A percentile compares a stretch with the other conserved stretches of the same genome.
Evolutionary conservation across 2,329 filamentous ascomycete species (phyloP).

Genomic region (Penicillium sumatraense): DNA sequence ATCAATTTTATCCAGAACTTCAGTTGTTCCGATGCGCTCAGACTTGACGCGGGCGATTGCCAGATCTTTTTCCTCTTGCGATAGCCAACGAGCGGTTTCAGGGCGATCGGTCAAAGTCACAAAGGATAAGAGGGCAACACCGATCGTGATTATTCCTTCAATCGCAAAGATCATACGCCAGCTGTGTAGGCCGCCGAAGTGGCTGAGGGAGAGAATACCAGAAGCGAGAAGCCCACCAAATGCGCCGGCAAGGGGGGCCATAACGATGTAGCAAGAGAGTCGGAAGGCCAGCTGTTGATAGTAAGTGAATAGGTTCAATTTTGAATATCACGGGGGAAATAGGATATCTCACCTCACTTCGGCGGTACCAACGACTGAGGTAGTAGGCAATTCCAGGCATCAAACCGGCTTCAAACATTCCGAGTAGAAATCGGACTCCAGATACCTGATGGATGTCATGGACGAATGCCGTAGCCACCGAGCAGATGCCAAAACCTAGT

Average conservation of each 20-base stretch:
- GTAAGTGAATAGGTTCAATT: not conserved
- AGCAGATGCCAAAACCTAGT: slow-evolving; percentile 66
- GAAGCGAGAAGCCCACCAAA: slow-evolving; percentile 71
- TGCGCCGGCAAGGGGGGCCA: slow-evolving; percentile 71
- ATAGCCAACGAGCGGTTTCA: slow-evolving; percentile 69
- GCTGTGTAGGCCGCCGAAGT: slow-evolving; percentile 59
- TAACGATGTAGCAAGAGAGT: slow-evolving; percentile 70
- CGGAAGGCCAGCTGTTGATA: slow-evolving; percentile 60
- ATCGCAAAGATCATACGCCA: slow-evolving; percentile 76
- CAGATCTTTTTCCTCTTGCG: slow-evolving; percentile 67
- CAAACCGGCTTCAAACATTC: slow-evolving; percentile 74
- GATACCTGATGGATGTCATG: slow-evolving; percentile 56
- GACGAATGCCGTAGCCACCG: slow-evolving; percentile 69
- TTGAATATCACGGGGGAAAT: not conserved
- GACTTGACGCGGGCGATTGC: slow-evolving; percentile 71
- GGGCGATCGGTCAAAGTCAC: slow-evolving; percentile 71
- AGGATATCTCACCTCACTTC: slow-evolving; percentile 55
- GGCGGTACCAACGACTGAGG: slow-evolving; percentile 72
- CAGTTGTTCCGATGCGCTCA: slow-evolving; percentile 66
- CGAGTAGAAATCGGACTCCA: slow-evolving; percentile 69
- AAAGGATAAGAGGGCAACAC: slow-evolving; percentile 64
- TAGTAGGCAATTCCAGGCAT: slow-evolving; percentile 77
- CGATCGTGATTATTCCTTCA: slow-evolving; percentile 68
- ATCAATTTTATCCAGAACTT: slow-evolving; percentile 68
- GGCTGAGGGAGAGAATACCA: slow-evolving; percentile 65